Evolutionary conservation across 2,329 filamentous ascomycete genomes (phyloP).

Genomic region (Pyrenochaeta sp.): DNA sequence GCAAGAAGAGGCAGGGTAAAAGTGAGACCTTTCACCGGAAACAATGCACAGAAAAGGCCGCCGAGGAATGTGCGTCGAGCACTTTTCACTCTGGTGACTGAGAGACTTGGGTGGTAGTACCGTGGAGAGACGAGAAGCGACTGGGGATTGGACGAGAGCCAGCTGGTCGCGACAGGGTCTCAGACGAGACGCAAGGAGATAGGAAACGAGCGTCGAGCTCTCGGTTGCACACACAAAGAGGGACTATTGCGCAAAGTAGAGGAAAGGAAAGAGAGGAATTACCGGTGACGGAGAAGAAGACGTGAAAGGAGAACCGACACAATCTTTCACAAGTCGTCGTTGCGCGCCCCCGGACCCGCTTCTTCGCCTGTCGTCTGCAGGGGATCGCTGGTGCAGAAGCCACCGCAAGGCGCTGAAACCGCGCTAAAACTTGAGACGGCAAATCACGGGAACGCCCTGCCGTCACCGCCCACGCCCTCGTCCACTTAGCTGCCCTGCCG

Average conservation of each 20-base stretch:
- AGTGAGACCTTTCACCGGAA: constrained; percentile 4
- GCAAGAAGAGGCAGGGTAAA: constrained; percentile 12
- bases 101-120: constrained; percentile 20
- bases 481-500: constrained; percentile 8
- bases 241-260: constrained; percentile 17
- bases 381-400: constrained; percentile 29
- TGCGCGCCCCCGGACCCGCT: constrained; percentile 18
- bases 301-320: constrained; percentile 13
- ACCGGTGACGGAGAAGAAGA: constrained; percentile 25
- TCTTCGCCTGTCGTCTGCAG: constrained; percentile 15
- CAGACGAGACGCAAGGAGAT: constrained; percentile 24
- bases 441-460: constrained; percentile 26
- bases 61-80: constrained; percentile 44
- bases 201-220: constrained; percentile 31
- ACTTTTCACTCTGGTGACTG: constrained; percentile 31
- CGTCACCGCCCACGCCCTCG: constrained; percentile 11
- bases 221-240: constrained; percentile 21
- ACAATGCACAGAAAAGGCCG: constrained; percentile 22
- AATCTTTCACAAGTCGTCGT: no score
- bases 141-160: constrained; percentile 42
- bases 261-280: constrained; percentile 9
- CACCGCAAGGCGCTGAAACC: constrained; percentile 28
- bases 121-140: constrained; percentile 24
- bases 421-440: constrained; percentile 22
- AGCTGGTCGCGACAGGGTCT: constrained; percentile 31